These are phyloP conservation scores for Colletotrichum melonis DNA, from an alignment of 2,329 filamentous ascomycete species.

Conservation along the genomic window DNA sequence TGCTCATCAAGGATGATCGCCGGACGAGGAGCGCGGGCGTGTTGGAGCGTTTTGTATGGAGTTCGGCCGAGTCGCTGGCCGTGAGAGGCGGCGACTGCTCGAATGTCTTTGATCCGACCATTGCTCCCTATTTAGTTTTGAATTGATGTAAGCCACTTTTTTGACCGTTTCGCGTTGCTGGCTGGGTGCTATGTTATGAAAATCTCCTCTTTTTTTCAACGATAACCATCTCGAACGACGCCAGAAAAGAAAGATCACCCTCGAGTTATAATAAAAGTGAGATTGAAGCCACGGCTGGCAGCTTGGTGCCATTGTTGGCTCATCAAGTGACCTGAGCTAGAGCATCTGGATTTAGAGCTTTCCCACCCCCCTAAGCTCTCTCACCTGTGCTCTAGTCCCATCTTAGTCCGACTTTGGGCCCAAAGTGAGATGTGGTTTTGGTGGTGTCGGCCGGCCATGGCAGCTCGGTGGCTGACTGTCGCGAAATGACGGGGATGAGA, in stretches of 20 bases:
- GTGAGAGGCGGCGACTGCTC: conserved; percentile 30
- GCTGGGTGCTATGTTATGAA: neutral
- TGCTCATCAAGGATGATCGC: conserved; percentile 27
- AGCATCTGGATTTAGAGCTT: conserved; percentile 11
- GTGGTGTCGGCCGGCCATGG: conserved; percentile 13
- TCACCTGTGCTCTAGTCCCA: conserved; percentile 11
- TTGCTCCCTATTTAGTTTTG: neutral
- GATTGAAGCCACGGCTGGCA: neutral
- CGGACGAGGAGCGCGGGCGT: conserved; percentile 29
- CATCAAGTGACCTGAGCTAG: conserved; percentile 33
- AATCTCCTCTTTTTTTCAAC: neutral
- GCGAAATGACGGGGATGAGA: conserved; percentile 5
- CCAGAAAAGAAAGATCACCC: neutral
- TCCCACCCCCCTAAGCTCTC: conserved; percentile 3
- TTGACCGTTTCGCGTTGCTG: neutral
- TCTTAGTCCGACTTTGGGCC: conserved; percentile 9
- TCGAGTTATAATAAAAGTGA: neutral
- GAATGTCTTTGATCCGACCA: conserved; percentile 10
- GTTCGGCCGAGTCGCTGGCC: conserved; percentile 23
- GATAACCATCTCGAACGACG: neutral
- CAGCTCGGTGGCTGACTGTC: conserved; percentile 11
- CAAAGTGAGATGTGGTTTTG: neutral
- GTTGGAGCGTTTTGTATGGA: conserved; percentile 30
- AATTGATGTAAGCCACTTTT: neutral
- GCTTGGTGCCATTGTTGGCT: neutral